Base-by-base conservation (phyloP, 1,284 basidiomycete species). In the Mrakiaceae sp. region DNA sequence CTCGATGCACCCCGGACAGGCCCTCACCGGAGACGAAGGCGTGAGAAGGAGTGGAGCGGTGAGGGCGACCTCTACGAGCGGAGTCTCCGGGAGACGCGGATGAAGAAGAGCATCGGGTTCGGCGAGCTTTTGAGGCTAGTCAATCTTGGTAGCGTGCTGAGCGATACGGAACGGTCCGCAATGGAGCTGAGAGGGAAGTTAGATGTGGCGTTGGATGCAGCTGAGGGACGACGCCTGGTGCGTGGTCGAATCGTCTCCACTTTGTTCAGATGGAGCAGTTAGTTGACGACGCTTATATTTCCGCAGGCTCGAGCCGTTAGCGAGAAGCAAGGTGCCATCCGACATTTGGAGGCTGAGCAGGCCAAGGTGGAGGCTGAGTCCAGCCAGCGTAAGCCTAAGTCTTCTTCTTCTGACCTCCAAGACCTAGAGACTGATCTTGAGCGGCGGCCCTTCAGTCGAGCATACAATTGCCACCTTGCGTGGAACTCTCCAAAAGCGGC, bases 151-250 rank as follows among this genome's bases (percentile, higher is more conserved):
- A 78, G 79, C 67, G 79, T 77, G 68, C 74, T 86, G 39, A 76
- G 79, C 53, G 79, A 81, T 63, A 74, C 84, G 44, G 73, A 64
- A 71, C 71, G 49, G 78, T 81, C 68, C 75, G 73, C 55, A 72
- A 73, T 9, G 69, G 69, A 5, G 79, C 84, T 52, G 70, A 78
- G 43, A 73, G 76, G 50, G 75, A 78, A 66, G 79, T 79, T 46
- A 74, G 73, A 70, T 14, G 14, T 63, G 14, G 12, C 46, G 52
- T 27, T 42, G 9, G 48, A 62, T n/a, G 54, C 40, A 10, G 58
- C 54, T 57, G 51, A 64, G 58, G 5, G 10, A 6, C 39, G 27
- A 11, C 53, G 14, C 10, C 50, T 56, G 42, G 49, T 50, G 6
- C 6, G 27, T 55, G 5, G 11, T 39, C 47, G 40, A 12, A 11